These are phyloP conservation scores for Camillea tinctor DNA, from an alignment of 2,329 filamentous ascomycete genomes.

Conservation along the genomic window DNA sequence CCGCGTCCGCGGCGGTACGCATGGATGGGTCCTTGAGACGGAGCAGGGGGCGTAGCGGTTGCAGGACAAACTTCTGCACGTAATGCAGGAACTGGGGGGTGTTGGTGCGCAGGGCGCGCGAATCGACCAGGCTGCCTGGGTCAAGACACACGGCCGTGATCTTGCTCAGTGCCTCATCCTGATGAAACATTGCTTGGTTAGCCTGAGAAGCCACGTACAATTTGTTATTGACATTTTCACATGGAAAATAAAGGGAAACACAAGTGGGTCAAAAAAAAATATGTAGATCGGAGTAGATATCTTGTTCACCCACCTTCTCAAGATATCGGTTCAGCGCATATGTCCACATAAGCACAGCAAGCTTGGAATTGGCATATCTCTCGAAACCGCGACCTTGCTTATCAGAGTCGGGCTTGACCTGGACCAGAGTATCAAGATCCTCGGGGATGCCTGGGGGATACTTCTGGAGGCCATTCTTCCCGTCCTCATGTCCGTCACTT, in stretches of 20 bases:
- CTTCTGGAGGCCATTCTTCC: slow-evolving; percentile 39
- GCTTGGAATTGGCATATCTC: slow-evolving; percentile 43
- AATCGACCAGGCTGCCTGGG: slow-evolving; percentile 35
- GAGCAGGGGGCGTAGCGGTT: slow-evolving; percentile 25
- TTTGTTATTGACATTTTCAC: neutral
- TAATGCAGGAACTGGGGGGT: slow-evolving; percentile 27
- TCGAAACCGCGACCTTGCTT: slow-evolving; percentile 40
- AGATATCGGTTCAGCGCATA: slow-evolving; percentile 39
- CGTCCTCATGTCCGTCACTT: slow-evolving; percentile 37
- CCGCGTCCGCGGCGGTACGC: slow-evolving; percentile 32
- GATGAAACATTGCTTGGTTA: neutral
- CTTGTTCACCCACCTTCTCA: slow-evolving; percentile 23
- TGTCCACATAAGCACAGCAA: slow-evolving; percentile 38
- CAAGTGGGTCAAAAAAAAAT: neutral
- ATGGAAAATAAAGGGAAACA: neutral
- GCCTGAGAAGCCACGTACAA: neutral
- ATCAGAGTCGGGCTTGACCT: slow-evolving; percentile 34
- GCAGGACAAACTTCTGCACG: slow-evolving; percentile 27
- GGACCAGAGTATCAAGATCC: slow-evolving; percentile 36
- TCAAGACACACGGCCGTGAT: slow-evolving; percentile 31
- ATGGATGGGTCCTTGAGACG: slow-evolving; percentile 32
- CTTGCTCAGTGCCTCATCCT: slow-evolving; percentile 26
- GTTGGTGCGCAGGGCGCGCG: slow-evolving; percentile 35
- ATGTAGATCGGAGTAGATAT: neutral
- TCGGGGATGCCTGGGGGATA: slow-evolving; percentile 36